Conservation (phyloP, 2,329 filamentous ascomycete species). For the Ascochyta koolunga region DNA sequence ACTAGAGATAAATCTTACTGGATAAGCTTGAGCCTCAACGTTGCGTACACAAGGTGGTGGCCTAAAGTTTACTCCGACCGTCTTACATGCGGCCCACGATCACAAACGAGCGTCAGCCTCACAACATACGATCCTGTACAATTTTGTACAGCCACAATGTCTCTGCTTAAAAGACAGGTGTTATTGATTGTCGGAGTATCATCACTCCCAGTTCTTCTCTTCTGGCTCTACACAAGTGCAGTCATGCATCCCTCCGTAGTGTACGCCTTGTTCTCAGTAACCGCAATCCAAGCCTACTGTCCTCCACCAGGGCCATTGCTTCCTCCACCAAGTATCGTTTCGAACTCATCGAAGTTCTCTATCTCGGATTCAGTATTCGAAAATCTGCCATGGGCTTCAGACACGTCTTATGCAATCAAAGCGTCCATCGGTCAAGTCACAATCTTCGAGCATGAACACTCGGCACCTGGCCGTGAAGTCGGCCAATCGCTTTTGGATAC, state of each 20-base stretch:
- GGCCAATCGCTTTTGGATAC: slow-evolving; percentile 22
- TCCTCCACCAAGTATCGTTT: slow-evolving; percentile 22
- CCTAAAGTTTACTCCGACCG: slow-evolving; percentile 1
- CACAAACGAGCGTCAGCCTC: not conserved
- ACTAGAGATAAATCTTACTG: too few relatives aligned
- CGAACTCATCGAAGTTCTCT: slow-evolving; percentile 3
- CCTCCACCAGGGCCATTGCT: slow-evolving; percentile 31
- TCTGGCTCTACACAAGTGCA: slow-evolving; percentile 6
- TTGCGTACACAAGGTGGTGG: not conserved
- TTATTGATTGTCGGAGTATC: not conserved
- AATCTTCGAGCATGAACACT: slow-evolving; percentile 25
- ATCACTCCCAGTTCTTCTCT: not conserved
- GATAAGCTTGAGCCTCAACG: too few relatives aligned
- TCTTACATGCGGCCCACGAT: not conserved
- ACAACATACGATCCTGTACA: not conserved
- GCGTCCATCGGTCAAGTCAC: slow-evolving; percentile 26
- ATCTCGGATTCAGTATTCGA: slow-evolving; percentile 11
- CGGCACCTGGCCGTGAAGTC: slow-evolving; percentile 20
- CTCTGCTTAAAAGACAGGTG: not conserved
- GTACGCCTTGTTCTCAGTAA: not conserved
- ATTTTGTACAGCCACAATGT: not conserved
- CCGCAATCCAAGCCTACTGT: slow-evolving; percentile 18
- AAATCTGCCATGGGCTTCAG: slow-evolving; percentile 8
- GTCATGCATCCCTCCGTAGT: not conserved
- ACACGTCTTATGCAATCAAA: slow-evolving; percentile 33